Conservation (phyloP, 1,284 basidiomycete genomes). For the Dichomitus squalens region DNA sequence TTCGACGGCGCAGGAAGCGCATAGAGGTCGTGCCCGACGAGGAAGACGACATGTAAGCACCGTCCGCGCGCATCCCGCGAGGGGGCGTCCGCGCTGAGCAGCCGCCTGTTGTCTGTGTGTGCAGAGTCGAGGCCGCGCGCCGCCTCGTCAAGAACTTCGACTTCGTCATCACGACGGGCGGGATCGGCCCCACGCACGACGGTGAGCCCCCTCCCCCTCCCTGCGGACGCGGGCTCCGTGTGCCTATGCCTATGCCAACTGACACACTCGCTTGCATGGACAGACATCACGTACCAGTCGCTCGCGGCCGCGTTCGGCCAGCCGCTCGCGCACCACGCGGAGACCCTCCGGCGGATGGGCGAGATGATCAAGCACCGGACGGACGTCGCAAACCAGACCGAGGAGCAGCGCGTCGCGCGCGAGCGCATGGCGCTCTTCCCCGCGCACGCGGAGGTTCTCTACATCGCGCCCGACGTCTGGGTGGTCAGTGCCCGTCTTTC, state of each 20-base stretch:
- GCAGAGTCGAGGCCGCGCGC: conserved; percentile 81
- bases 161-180: conserved; percentile 86
- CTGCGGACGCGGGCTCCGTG: neutral
- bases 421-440: conserved; percentile 88
- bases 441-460: conserved; percentile 72
- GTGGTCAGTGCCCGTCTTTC: conserved; percentile 58
- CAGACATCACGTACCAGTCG: conserved; percentile 88
- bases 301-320: conserved; percentile 87
- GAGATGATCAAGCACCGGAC: conserved; percentile 62
- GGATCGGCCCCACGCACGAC: conserved; percentile 88
- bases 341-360: conserved; percentile 81
- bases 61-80: neutral
- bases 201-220: conserved; percentile 43
- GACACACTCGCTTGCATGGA: neutral
- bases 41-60: conserved; percentile 83
- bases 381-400: conserved; percentile 59
- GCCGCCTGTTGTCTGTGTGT: neutral
- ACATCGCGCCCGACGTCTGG: conserved; percentile 78
- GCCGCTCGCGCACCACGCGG: conserved; percentile 74
- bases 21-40: conserved; percentile 94
- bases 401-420: conserved; percentile 73
- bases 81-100: neutral
- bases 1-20: conserved; percentile 67
- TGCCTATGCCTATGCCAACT: too few relatives aligned
- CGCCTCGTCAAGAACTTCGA: conserved; percentile 85